These are phyloP conservation scores for Candida suzukii DNA, from an alignment of 805 yeast species.

Conservation along the genomic window DNA sequence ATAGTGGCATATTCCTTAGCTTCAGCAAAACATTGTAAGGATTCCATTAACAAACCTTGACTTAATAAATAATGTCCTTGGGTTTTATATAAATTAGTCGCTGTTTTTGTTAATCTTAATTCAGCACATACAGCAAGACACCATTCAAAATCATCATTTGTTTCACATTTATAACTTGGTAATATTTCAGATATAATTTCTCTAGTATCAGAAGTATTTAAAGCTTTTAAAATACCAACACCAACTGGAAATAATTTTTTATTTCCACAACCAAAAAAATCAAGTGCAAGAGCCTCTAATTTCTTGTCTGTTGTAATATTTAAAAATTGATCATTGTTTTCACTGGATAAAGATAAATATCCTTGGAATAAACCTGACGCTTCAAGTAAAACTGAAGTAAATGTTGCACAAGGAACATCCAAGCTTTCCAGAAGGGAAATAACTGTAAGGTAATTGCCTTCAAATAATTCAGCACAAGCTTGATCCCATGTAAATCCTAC, in stretches of 20 bases:
- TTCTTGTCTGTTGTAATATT: conserved; percentile 22
- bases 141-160: conserved; percentile 79
- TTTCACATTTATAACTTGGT: conserved; percentile 53
- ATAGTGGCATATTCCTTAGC: conserved; percentile 50
- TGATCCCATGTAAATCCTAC: conserved; percentile 42
- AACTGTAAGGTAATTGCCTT: conserved; percentile 49
- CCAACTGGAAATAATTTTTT: conserved; percentile 60
- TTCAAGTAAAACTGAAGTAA: conserved; percentile 53
- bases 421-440: conserved; percentile 52
- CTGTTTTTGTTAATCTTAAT: conserved; percentile 51
- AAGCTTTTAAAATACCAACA: conserved; percentile 50
- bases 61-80: conserved; percentile 34
- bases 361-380: conserved; percentile 51
- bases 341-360: conserved; percentile 18
- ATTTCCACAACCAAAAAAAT: conserved; percentile 35
- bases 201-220: conserved; percentile 36
- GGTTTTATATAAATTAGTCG: conserved; percentile 45
- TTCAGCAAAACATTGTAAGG: conserved; percentile 55
- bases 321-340: conserved; percentile 3
- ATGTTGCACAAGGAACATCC: conserved; percentile 59
- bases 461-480: conserved; percentile 48
- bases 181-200: conserved; percentile 47
- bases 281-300: conserved; percentile 46
- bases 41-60: conserved; percentile 40
- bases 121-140: conserved; percentile 65